phyloP scores from a whole-genome alignment of 176 grass and related monocot species.

The Triticum urartu region DNA sequence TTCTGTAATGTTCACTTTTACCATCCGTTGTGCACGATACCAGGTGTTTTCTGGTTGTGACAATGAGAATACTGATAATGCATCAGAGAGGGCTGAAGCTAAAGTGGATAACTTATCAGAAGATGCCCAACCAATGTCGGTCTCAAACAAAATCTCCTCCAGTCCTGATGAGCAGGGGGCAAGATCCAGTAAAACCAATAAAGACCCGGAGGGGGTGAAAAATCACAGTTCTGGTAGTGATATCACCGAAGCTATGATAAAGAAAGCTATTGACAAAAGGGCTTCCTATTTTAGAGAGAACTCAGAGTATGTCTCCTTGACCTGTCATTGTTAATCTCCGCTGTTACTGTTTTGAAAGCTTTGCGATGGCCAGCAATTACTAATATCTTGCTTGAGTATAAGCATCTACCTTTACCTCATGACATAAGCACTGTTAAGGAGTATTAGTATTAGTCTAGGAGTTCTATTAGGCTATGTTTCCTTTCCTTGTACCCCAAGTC shows the following conservation, averaged over 20 bases:
- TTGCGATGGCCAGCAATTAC: not conserved
- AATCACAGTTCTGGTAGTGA: constrained; percentile 41
- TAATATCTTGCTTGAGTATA: constrained; percentile 6
- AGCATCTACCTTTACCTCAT: not conserved
- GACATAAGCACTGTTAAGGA: not conserved
- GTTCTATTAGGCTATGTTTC: too few relatives aligned
- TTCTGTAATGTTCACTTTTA: constrained; percentile 18
- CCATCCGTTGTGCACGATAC: constrained; percentile 19
- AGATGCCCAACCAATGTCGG: constrained; percentile 32
- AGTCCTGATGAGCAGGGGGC: constrained; percentile 29
- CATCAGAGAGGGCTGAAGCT: constrained; percentile 35
- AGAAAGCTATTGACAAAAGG: constrained; percentile 64
- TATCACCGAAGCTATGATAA: constrained; percentile 69
- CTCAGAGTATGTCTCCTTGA: constrained; percentile 66
- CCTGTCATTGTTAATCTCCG: not conserved
- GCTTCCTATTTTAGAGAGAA: constrained; percentile 73
- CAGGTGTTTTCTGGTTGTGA: constrained; percentile 70
- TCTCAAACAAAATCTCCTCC: constrained; percentile 34
- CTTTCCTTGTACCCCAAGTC: too few relatives aligned
- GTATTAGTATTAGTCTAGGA: too few relatives aligned
- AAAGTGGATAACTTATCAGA: constrained; percentile 46
- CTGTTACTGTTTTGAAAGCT: not conserved
- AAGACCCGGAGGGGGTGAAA: constrained; percentile 29
- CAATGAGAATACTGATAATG: constrained; percentile 50
- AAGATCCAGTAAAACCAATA: constrained; percentile 36